phyloP scores from a whole-genome alignment of 2,329 filamentous ascomycete species.

The Neophaeococcomyces aloes region DNA sequence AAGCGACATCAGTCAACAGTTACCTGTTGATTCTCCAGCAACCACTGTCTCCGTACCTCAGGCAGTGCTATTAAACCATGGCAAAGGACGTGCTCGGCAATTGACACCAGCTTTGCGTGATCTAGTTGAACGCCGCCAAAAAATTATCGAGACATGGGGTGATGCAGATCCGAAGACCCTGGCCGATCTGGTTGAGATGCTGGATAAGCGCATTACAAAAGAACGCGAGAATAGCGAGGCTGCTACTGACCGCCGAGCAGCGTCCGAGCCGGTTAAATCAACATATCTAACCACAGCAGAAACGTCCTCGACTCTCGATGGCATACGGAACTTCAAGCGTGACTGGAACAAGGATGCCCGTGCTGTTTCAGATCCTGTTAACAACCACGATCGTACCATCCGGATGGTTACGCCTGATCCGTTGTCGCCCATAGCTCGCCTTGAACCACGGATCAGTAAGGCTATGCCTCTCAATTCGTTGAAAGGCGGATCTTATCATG shows the following conservation, averaged over 20 bases:
- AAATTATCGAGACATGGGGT: constrained; percentile 43
- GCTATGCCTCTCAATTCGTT: constrained; percentile 19
- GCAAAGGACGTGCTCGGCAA: constrained; percentile 34
- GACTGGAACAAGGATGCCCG: constrained; percentile 19
- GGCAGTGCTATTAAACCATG: constrained; percentile 9
- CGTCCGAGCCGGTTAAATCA: constrained; percentile 36
- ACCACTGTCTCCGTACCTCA: constrained; percentile 33
- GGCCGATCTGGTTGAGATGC: constrained; percentile 48
- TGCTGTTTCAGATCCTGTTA: constrained; percentile 26
- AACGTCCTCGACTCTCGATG: constrained; percentile 12
- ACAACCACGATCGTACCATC: constrained; percentile 36
- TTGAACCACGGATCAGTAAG: constrained; percentile 43
- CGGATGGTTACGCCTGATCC: constrained; percentile 47
- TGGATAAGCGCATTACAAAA: constrained; percentile 48
- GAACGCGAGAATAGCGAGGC: constrained; percentile 15
- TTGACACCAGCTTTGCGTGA: constrained; percentile 40
- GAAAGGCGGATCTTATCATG: constrained; percentile 8
- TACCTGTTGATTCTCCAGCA: constrained; percentile 41
- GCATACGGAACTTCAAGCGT: constrained; percentile 19
- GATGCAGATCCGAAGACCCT: constrained; percentile 34
- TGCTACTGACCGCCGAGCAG: constrained; percentile 30
- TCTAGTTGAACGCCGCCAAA: constrained; percentile 47
- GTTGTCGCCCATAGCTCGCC: constrained; percentile 31
- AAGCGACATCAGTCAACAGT: constrained; percentile 29
- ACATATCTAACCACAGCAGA: neutral